Conservation (phyloP, 345 rosid species). For the Acer saccharum region DNA sequence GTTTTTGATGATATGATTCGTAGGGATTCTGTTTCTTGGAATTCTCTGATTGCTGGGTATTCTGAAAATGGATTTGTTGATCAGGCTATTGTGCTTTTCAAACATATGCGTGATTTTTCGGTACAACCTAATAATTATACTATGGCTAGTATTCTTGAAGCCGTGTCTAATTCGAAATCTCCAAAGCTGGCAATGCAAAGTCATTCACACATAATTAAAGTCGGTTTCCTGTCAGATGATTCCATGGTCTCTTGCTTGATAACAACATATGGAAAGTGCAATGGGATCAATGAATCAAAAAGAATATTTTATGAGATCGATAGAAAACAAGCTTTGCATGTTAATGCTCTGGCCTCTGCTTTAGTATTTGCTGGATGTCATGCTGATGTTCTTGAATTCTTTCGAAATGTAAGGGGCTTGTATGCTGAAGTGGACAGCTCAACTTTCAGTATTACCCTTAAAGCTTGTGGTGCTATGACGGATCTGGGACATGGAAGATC, state of each 20-base stretch:
- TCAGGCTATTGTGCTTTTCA: conserved; percentile 34
- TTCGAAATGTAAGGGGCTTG: conserved; percentile 19
- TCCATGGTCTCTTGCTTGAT: conserved; percentile 40
- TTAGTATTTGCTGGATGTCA: conserved; percentile 27
- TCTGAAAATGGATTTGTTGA: conserved; percentile 33
- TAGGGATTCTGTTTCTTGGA: conserved; percentile 48
- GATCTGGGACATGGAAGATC: conserved; percentile 39
- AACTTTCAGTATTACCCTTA: conserved; percentile 40
- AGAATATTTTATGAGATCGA: conserved; percentile 30
- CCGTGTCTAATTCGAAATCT: conserved; percentile 31
- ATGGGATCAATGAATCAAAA: conserved; percentile 25
- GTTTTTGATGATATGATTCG: conserved; percentile 31
- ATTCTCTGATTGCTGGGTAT: conserved; percentile 44
- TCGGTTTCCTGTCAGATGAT: conserved; percentile 31
- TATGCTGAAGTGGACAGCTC: conserved; percentile 26
- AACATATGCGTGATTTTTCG: conserved; percentile 22
- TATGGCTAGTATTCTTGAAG: conserved; percentile 34
- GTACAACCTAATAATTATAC: conserved; percentile 34
- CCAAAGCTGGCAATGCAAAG: conserved; percentile 31
- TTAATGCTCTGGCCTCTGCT: conserved; percentile 32
- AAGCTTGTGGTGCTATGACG: conserved; percentile 41
- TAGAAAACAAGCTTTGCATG: conserved; percentile 24
- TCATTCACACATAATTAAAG: conserved; percentile 37
- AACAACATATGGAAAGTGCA: conserved; percentile 39
- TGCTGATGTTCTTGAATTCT: conserved; percentile 38